Evolutionary conservation across 148 eudicot genomes (phyloP).

Genomic region (Camellia japonica): DNA sequence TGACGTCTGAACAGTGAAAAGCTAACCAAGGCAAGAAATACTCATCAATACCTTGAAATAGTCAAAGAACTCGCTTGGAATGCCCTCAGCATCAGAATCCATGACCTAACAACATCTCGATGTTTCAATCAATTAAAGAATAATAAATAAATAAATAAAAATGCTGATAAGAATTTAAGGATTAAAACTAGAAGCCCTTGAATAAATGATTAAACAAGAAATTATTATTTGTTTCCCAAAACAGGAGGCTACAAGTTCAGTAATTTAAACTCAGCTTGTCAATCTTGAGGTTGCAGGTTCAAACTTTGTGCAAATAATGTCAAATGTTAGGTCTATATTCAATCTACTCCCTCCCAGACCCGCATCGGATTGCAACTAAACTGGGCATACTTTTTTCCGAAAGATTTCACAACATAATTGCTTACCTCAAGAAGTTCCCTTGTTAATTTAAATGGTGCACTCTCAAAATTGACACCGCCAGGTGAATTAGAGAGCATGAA

Average conservation of each 20-base stretch:
- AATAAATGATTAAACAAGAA: neutral
- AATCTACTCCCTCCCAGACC: no score
- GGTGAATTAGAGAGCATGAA: conserved; percentile 99
- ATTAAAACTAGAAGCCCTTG: neutral
- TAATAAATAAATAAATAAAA: conserved; percentile 2
- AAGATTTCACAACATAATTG: neutral
- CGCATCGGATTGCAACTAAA: no score
- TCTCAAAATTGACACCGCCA: conserved; percentile 99
- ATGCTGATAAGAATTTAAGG: neutral
- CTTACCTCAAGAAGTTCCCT: conserved; percentile 98
- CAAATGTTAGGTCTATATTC: no score
- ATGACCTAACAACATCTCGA: conserved; percentile 66
- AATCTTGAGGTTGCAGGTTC: no score
- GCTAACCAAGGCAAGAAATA: conserved; percentile 5
- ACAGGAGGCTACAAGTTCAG: no score
- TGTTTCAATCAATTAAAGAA: conserved; percentile 7
- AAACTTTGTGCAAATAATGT: no score
- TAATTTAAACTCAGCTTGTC: no score
- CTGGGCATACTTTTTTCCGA: no score
- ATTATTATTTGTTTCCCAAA: neutral
- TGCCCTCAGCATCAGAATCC: conserved; percentile 99
- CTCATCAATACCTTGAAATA: conserved; percentile 71
- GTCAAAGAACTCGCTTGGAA: conserved; percentile 96
- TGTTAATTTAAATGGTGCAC: conserved; percentile 97
- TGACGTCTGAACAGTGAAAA: neutral